Conservation (phyloP, 2,329 filamentous ascomycete genomes). For the Fonsecaea multimorphosa region DNA sequence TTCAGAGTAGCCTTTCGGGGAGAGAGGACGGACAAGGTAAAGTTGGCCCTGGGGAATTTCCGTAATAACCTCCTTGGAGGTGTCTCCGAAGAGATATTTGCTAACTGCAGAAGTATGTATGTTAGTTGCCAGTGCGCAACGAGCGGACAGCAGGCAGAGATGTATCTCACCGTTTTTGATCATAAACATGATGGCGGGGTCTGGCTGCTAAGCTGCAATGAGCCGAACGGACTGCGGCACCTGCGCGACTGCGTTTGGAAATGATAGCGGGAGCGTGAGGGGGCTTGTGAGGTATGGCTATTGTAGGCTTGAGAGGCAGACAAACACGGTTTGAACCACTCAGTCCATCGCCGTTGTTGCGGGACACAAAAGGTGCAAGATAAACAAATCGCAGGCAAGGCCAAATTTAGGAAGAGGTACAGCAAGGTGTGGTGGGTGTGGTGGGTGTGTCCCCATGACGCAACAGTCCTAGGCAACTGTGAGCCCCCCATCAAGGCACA, state of each 20-base stretch:
- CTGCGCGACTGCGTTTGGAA: background rate
- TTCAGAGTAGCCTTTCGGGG: conserved; percentile 96
- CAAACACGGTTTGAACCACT: background rate
- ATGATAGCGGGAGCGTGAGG: background rate
- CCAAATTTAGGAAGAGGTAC: conserved; percentile 3
- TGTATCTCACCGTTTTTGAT: conserved; percentile 59
- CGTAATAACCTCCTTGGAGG: conserved; percentile 88
- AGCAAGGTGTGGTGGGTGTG: too few relatives aligned
- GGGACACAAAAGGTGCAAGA: background rate
- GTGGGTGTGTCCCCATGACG: conserved; percentile 27
- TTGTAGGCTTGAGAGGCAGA: background rate
- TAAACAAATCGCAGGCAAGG: background rate
- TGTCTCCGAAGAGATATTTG: conserved; percentile 89
- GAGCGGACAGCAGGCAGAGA: conserved; percentile 27
- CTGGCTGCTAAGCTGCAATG: conserved; percentile 5
- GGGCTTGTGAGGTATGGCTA: background rate
- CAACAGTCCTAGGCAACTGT: conserved; percentile 20
- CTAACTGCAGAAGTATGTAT: conserved; percentile 66
- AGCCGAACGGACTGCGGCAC: background rate
- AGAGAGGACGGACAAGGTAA: conserved; percentile 92
- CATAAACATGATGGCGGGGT: conserved; percentile 58
- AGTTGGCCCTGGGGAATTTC: conserved; percentile 95
- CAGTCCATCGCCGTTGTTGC: background rate
- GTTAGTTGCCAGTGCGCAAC: conserved; percentile 9
- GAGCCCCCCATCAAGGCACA: background rate